phyloP scores from a whole-genome alignment of 2,329 filamentous ascomycete genomes.

The Gyromitra esculenta region DNA sequence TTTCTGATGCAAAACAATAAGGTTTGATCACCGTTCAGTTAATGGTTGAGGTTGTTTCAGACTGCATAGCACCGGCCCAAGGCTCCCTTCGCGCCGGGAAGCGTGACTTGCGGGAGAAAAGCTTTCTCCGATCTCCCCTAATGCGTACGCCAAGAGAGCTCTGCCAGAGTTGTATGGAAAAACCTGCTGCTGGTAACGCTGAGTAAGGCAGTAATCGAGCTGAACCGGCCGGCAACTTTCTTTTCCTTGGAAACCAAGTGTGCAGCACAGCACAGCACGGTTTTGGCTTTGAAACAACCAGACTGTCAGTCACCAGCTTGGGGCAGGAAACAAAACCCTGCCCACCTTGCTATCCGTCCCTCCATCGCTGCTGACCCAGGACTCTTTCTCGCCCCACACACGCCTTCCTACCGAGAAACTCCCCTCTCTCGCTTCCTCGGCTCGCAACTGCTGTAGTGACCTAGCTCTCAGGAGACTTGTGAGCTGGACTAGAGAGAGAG shows the following conservation, averaged over 20 bases:
- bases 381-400: constrained; percentile 5
- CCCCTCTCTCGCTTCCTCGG: not conserved
- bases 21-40: not conserved
- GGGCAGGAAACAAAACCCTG: constrained; percentile 29
- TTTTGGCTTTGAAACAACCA: constrained; percentile 34
- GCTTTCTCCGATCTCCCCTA: constrained; percentile 4
- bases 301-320: constrained; percentile 21
- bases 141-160: constrained; percentile 18
- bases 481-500: not conserved
- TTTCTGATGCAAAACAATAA: too few species aligned
- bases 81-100: not conserved
- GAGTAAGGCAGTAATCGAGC: constrained; percentile 12
- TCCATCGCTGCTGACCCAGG: constrained; percentile 1
- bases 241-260: constrained; percentile 24
- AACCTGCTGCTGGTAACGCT: constrained; percentile 11
- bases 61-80: not conserved
- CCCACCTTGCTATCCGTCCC: not conserved
- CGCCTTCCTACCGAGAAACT: not conserved
- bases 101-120: not conserved
- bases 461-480: not conserved
- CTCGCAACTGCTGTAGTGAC: not conserved
- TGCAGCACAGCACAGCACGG: not conserved
- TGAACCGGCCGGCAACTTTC: constrained; percentile 13
- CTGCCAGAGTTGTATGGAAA: not conserved
- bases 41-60: not conserved